Base-by-base conservation (phyloP, 2,329 filamentous ascomycete species). In the Beauveria sp. region DNA sequence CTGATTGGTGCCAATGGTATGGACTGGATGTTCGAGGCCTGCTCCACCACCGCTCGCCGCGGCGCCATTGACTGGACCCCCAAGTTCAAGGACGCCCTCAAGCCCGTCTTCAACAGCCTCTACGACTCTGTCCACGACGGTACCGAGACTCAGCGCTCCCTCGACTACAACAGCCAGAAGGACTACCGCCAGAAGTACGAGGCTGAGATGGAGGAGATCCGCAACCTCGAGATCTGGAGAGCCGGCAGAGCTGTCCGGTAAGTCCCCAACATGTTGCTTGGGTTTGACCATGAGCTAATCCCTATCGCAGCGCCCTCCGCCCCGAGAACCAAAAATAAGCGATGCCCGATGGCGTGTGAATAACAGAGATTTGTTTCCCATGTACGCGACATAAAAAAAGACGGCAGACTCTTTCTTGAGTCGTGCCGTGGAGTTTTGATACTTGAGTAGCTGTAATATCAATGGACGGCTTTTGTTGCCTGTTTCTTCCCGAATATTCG, bases 21-120 rank as follows among this genome's bases (percentile, higher is more conserved):
- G 94, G 94, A 99, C 84, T 99, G 96, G 92, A 99, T 99, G 94
- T 99, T 96, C 84, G 92, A 93, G 77, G 94, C 94, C 69, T 99
- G 94, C 90, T 97, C 93, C 66, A 99, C 94, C 75, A 99, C 94
- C 63, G 94, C 94, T 74, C 91, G 94, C 74, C 92, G 94, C 75
- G 94, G 94, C 79, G 94, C 94, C 80, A 96, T 99, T 76, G 94
- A 99, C 86, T 99, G 94, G 94, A 93, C 89, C 76, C 88, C 88
- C 78, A 85, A 84, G 76, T 99, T 99, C 91, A 97, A 97, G 90
- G 90, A 93, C 70, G 92, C 90, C 75, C 86, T 99, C 75, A 97
- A 97, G 89, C 94, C 94, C 73, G 89, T 99, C 75, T 99, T 99
- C 86, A 93, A 97, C 82, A 84, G 90, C 73, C 89, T 99, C 64